A percentile compares a stretch with the other conserved stretches of the same genome.
These are phyloP conservation scores for Talaromyces sp. DNA, from an alignment of 2,329 filamentous ascomycete genomes.

Conservation along the genomic window DNA sequence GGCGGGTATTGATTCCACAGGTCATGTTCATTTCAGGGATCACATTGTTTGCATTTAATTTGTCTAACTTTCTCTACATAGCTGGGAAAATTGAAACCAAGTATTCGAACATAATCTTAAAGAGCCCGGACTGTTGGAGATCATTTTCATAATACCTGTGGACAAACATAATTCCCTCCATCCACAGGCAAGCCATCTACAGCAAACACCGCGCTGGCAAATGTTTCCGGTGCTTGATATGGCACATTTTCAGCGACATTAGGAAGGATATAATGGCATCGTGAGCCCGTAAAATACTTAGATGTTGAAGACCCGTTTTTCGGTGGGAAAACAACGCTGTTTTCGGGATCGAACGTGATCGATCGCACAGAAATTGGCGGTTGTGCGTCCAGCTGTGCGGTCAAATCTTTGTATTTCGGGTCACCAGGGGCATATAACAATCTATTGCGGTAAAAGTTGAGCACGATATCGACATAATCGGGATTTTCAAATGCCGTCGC, in stretches of 20 bases:
- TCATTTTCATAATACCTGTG: neutral
- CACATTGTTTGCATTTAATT: too few species aligned
- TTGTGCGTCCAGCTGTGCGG: conserved; percentile 6
- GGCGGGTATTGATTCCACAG: too few species aligned
- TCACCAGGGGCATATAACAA: conserved; percentile 11
- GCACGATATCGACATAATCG: conserved; percentile 13
- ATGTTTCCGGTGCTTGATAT: conserved; percentile 8
- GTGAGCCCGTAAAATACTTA: conserved; percentile 9
- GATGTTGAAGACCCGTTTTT: conserved; percentile 7
- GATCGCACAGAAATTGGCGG: conserved; percentile 10
- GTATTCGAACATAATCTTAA: neutral
- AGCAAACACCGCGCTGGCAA: conserved; percentile 11
- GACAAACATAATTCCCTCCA: neutral
- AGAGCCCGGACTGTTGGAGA: neutral
- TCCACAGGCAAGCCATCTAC: conserved; percentile 2
- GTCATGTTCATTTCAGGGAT: too few species aligned
- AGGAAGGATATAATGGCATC: conserved; percentile 9
- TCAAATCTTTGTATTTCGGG: conserved; percentile 5
- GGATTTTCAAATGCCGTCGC: conserved; percentile 10
- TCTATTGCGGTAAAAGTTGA: conserved; percentile 12
- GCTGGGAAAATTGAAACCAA: neutral
- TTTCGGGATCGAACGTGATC: conserved; percentile 12
- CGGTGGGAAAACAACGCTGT: conserved; percentile 11
- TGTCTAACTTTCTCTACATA: too few species aligned
- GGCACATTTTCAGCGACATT: conserved; percentile 12